Base-by-base conservation (phyloP, 352 stramenopile species). In the Phytophthora kernoviae region DNA sequence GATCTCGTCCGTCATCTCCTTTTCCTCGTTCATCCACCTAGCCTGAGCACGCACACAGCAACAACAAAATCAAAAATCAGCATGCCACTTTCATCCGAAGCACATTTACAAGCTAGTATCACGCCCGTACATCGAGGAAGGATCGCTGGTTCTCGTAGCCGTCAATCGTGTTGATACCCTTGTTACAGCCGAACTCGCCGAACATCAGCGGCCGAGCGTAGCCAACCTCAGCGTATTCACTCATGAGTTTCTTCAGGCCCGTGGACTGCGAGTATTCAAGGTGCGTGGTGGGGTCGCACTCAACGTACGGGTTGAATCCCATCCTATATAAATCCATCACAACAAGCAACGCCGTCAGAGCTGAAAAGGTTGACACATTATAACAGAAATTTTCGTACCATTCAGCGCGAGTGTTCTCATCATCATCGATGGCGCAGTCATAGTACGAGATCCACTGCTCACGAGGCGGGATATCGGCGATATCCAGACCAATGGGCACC, bases 11-110 rank as follows among this genome's bases (percentile, higher is more conserved):
- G 65, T 89, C 81, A 93, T 88, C 5, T 79, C 75, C 30, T 72
- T 62, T 61, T 90, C 81, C 21, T 82, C 70, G 57, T 91, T 91
- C 81, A 93, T 90, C 80, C 81, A 91, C 47, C 84, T 84, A 14
- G 81, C 78, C 62, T 79, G 40, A 26, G 21, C 2, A 18, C 10
- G 3, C 4, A 14, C 15, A 43, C 26, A 30, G 11, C 26, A 54
- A 30, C 45, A 58, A 0, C 37, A 32, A 47, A 44, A 58, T n/a
- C 15, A 50, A 46, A 21, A 18, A 41, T 32, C 33, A 18, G 26
- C n/a, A 40, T 8, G 4, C 14, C 18, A 44, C 18, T 11, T 36
- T 42, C 51, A 11, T 5, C 11, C 4, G 30, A 8, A 21, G 15
- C 8, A n/a, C 27, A 27, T 10, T 21, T 22, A 44, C 11, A 30